A percentile compares a stretch with the other conserved stretches of the same genome.
These are phyloP conservation scores for Cucurbita maxima DNA, from an alignment of 306 rosid species.

Conservation along the genomic window DNA sequence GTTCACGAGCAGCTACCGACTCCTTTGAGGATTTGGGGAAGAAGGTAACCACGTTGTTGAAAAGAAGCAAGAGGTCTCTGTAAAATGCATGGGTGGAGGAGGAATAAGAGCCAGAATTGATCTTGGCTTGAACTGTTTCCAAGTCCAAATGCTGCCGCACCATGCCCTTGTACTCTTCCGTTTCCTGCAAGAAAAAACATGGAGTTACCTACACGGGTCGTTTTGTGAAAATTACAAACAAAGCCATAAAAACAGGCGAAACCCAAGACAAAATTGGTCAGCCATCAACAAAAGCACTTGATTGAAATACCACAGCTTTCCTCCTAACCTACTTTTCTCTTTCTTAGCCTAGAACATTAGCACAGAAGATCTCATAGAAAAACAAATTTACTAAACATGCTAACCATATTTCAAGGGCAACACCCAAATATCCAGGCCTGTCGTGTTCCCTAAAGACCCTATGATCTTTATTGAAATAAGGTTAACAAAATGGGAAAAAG, in stretches of 20 bases:
- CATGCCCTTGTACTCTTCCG: conserved; percentile 33
- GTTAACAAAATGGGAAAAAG: neutral
- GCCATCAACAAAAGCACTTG: neutral
- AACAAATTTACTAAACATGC: neutral
- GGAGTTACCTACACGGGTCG: neutral
- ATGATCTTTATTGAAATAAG: neutral
- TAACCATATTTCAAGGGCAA: neutral
- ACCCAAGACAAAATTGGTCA: neutral
- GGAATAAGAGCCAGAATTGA: conserved; percentile 39
- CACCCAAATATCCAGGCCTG: neutral
- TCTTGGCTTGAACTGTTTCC: conserved; percentile 33
- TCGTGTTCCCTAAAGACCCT: neutral
- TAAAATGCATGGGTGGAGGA: conserved; percentile 26
- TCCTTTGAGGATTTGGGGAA: conserved; percentile 41
- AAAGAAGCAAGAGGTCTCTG: conserved; percentile 51
- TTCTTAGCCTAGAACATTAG: neutral
- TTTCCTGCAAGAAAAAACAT: conserved; percentile 22
- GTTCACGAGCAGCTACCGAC: conserved; percentile 27
- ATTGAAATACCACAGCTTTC: neutral
- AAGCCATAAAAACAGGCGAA: neutral
- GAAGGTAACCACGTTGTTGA: conserved; percentile 39
- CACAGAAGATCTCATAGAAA: neutral
- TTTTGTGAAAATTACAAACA: neutral
- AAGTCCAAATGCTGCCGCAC: conserved; percentile 53
- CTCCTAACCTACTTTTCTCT: neutral